Percentiles rank a stretch among this genome's conserved stretches.
Evolutionary conservation across 257 asterid genomes (phyloP).

Genomic region (Jacaranda mimosifolia): DNA sequence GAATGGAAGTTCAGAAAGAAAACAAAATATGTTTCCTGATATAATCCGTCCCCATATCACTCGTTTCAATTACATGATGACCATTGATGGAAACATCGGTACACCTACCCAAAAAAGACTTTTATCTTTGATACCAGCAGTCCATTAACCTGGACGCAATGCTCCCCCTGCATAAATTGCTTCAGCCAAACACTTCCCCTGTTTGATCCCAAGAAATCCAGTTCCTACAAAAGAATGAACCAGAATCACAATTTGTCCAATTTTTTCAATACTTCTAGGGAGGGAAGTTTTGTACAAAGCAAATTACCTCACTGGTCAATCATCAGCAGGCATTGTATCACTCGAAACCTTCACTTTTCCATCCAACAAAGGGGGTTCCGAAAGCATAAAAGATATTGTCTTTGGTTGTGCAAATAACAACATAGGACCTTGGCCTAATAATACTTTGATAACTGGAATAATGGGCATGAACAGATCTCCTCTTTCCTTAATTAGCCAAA

Average conservation of each 20-base stretch:
- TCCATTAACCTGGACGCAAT: neutral
- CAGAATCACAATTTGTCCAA: neutral
- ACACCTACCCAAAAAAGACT: neutral
- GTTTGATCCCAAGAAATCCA: neutral
- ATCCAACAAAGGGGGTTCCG: neutral
- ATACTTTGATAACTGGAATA: neutral
- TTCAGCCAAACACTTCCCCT: neutral
- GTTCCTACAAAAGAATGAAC: neutral
- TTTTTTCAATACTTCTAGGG: neutral
- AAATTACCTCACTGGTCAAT: neutral
- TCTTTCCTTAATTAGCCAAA: neutral
- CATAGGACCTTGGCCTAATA: neutral
- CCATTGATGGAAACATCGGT: neutral
- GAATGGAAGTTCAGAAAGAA: too few species aligned
- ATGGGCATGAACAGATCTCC: constrained; percentile 2
- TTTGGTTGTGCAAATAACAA: neutral
- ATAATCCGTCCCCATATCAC: neutral
- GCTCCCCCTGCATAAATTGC: neutral
- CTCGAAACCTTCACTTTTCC: neutral
- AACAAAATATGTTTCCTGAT: neutral
- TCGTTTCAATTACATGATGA: neutral
- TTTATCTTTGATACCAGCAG: neutral
- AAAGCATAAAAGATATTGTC: neutral
- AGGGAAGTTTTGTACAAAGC: neutral
- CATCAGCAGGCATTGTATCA: neutral